Evolutionary conservation across 2,329 filamentous ascomycete genomes (phyloP).

Genomic region (Aspergillus pseudoglaucus): DNA sequence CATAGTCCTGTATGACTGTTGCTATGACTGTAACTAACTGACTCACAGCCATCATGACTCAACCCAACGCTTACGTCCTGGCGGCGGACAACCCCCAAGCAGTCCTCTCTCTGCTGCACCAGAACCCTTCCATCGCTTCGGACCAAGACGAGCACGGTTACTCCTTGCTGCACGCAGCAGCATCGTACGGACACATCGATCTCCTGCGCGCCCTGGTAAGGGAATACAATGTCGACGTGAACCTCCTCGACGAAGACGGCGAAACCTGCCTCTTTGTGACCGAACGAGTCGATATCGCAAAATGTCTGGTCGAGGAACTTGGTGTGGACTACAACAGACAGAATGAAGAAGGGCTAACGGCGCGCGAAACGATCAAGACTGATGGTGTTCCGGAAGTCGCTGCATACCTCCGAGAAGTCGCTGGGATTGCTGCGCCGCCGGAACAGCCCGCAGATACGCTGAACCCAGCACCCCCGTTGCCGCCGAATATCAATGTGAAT

Average conservation of each 20-base stretch:
- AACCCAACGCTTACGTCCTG: conserved; percentile 61
- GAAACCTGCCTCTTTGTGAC: conserved; percentile 95
- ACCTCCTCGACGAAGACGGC: conserved; percentile 80
- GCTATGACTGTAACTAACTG: background rate
- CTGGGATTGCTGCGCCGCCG: conserved; percentile 18
- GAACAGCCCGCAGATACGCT: conserved; percentile 27
- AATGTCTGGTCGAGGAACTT: conserved; percentile 74
- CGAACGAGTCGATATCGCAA: conserved; percentile 72
- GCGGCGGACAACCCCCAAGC: conserved; percentile 74
- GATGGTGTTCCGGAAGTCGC: conserved; percentile 72
- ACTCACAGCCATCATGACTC: conserved; percentile 24
- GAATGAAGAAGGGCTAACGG: conserved; percentile 72
- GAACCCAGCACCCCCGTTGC: conserved; percentile 56
- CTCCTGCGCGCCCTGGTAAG: conserved; percentile 69
- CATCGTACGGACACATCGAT: conserved; percentile 81
- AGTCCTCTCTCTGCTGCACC: conserved; percentile 67
- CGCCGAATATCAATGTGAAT: conserved; percentile 69
- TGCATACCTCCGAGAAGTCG: conserved; percentile 56
- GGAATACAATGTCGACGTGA: conserved; percentile 70
- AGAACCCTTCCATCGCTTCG: conserved; percentile 68
- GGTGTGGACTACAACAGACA: conserved; percentile 58
- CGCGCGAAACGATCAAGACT: conserved; percentile 68
- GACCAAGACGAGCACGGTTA: conserved; percentile 88
- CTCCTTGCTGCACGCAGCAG: conserved; percentile 84
- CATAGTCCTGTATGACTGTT: too few species aligned